Evolutionary conservation across 371 early-diverging fungal genomes (phyloP), one percentile per base, ranked within the genome.

Genomic region (Phascolomyces articulosus): DNA sequence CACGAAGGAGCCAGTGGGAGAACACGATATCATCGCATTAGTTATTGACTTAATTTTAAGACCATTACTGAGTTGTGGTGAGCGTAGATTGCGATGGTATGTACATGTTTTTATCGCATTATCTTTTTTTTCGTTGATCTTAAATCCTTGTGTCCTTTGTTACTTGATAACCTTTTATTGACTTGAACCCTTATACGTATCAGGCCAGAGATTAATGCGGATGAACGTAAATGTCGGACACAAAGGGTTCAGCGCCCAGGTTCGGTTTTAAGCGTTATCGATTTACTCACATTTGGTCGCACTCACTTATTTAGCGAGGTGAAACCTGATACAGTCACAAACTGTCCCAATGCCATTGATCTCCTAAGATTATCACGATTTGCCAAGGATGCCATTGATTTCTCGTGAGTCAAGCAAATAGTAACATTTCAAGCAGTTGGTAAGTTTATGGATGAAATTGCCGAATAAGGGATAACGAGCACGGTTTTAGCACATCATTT

Each of bases 351-450:
- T 11, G 54, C 16, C 28, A 28, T 54, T 24, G 54, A 54, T 28
- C 28, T 27, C 28, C 27, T 54, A 27, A 28, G 31, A 31, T 31
- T 31, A 31, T 31, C 31, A 31, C 31, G 31, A 31, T 23, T 49
- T 24, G 49, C 23, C 49, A 49, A 49, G 23, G 49, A 49, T 49
- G 49, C 49, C 20, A 23, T 49, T 49, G 49, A 27, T 27, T 18
- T 27, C 27, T 28, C 24, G 13, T 11, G 28, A 28, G 27, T n/a
- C 26, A 54, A 54, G 16, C 24, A 54, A 28, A 28, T 27, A 28
- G n/a, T 54, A 54, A 16, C 28, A 28, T 54, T 54, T n/a, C 54
- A 54, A 54, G 54, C 54, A 28, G 28, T 54, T 28, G 54, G 54
- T 54, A 54, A 54, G 54, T 54, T 23, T 54, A 54, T 11, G 27